Base-by-base conservation (phyloP, 2,329 filamentous ascomycete genomes). In the Diaporthe sp. region DNA sequence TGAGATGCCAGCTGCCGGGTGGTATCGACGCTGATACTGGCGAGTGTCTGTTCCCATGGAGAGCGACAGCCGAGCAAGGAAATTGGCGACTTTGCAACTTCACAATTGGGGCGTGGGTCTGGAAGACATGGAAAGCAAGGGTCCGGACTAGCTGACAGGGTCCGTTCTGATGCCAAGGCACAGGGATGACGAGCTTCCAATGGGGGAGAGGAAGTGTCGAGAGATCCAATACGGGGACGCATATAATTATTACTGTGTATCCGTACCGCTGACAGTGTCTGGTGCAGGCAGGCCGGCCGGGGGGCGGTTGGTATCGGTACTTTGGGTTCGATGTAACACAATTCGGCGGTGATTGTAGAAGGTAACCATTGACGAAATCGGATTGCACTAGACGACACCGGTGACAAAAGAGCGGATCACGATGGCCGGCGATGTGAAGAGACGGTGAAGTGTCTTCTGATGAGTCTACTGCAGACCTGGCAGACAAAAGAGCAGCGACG, bases 361-460 rank as follows among this genome's bases (percentile, higher is more conserved):
- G 47, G 68, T 53, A 70, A 53, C 61, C 73, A 37, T 60, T 76
- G 71, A 73, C 47, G 60, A 74, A 65, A 67, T 63, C 68, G 58
- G n/a, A 75, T 55, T 37, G 73, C 73, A 75, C 68, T 75, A 67
- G 61, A 55, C 55, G 72, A 39, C 71, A 61, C 67, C 61, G 34
- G 57, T 75, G 73, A 60, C 63, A 57, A 34, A 42, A 65, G 72
- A 55, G 63, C 73, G 65, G 55, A 71, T 73, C 73, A 76, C 71
- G 73, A 75, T 74, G 73, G 61, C 51, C 31, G 25, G 42, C 53
- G 42, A n/a, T 13, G 34, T 31, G 51, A 68, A 74, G 63, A 74
- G 72, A 74, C 75, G 75, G 75, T 76, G 72, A 76, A 57, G 73
- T 60, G 55, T 60, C 28, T 75, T 71, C 49, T 73, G 70, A 61